Base-by-base conservation (phyloP, 2,329 filamentous ascomycete species). In the Iodosphaeria phyllophila region DNA sequence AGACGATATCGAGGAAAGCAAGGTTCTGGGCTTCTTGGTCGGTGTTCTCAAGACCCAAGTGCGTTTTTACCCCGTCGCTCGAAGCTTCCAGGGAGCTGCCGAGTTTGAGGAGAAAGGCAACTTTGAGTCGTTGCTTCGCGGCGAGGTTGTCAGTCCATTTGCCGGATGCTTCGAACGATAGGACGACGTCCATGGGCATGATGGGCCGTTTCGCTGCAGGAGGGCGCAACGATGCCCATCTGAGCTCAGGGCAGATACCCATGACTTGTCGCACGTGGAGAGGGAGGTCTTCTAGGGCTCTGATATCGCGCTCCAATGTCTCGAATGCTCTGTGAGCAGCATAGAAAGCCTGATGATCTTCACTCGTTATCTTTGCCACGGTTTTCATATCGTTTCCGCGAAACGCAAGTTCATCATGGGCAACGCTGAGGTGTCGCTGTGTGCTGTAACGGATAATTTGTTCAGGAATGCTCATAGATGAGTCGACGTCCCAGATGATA, bases 91-190 rank as follows among this genome's bases (percentile, higher is more conserved):
- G 53, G 3, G 82, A 61, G 25, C 74, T 69, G 24, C 73, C 70
- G 28, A 92, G 71, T 37, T 73, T 67, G 4, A 93, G 52, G 4
- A 89, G 58, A 43, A 98, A 92, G 4, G 91, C 89, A 19, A 91
- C 66, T 49, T 98, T 98, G 8, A 83, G 84, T 41, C 83, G 71
- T 46, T 98, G 89, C 28, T 95, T 92, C 5, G 86, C 84, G 4
- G 68, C 68, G 6, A 95, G 52, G 41, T 91, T 82, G 42, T 95
- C 84, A 0, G 89, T 89, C 89, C 89, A 98, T 36, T 80, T 75
- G 22, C 72, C 74, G 5, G 89, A 95, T 4, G 77, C 79, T 51
- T 98, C 89, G 38, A 98, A 95, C 42, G 86, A 84, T 23, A 98
- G 60, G 20, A 83, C 64, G 16, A 91, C 65, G 35, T 91, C 74